Base-by-base conservation (phyloP, 2,329 filamentous ascomycete species). In the Paecilomyces sp. region DNA sequence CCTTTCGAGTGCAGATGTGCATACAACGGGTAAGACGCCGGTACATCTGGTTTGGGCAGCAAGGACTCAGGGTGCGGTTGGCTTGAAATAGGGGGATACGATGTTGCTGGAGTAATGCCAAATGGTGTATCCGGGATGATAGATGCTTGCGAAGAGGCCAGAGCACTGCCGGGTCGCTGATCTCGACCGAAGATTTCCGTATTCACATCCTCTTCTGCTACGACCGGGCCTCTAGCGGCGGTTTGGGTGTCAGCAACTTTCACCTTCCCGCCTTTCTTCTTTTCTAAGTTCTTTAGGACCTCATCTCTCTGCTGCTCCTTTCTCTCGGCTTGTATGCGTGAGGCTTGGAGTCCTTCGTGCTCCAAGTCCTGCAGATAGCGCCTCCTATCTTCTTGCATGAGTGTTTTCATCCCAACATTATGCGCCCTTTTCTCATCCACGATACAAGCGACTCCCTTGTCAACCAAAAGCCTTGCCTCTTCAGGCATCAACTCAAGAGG, bases 401-500 rank as follows among this genome's bases (percentile, higher is more conserved):
- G 77, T 31, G 81, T 79, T 57, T 82, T 77, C 65, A 96, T 83
- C 54, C 82, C 83, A 47, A 83, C 72, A 41, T 84, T 81, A 74
- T 97, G 94, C 65, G 84, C 85, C 57, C 83, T 80, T 57, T 81
- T 80, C 75, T 96, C 92, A 72, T 97, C 91, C 67, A 93, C 86
- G 66, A 96, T 82, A 74, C 88, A 91, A 51, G 87, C 93, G 66
- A 86, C 84, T 61, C 85, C 86, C 66, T 88, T 88, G 65, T 91
- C 88, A 60, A 96, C 86, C 30, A 99, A 82, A 58, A 94, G 77
- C 64, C 87, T 84, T 3, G 88, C 92, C 79, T 99, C 94, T 77
- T 97, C 94, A 1, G 91, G 88, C 79, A 94, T 90, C 53, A 99
- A 81, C 79, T 97, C 89, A 28, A 97, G 78, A 2, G 94, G 94